phyloP scores from a whole-genome alignment of 2,329 filamentous ascomycete species.

The Aspergillus oerlinghausenensis region DNA sequence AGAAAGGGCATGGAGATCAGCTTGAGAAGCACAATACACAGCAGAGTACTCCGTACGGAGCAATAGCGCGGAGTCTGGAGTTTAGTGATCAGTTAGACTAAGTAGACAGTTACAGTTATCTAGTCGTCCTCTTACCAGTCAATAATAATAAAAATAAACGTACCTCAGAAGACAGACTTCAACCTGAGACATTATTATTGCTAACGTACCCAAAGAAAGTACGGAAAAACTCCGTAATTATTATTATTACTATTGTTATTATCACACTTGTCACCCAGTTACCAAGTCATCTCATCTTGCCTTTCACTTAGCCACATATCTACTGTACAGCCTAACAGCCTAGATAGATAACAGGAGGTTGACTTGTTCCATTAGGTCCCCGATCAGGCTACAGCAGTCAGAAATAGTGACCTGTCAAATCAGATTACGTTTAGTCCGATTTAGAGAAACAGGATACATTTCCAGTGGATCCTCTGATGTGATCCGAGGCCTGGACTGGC shows the following conservation, averaged over 20 bases:
- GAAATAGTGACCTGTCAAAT: slow-evolving; percentile 11
- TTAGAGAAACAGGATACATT: neutral
- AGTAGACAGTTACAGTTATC: too few species aligned
- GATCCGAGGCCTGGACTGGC: slow-evolving; percentile 13
- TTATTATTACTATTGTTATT: too few species aligned
- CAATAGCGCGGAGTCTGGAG: neutral
- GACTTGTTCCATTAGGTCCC: neutral
- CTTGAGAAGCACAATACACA: neutral
- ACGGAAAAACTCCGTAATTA: neutral
- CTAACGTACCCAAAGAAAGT: too few species aligned
- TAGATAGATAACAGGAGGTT: neutral
- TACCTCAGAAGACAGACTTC: too few species aligned
- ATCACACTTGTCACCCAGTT: too few species aligned
- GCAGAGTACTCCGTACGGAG: neutral
- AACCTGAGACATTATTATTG: neutral
- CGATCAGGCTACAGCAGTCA: neutral
- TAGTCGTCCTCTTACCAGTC: neutral
- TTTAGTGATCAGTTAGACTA: neutral
- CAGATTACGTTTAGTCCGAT: neutral
- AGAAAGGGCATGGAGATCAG: neutral
- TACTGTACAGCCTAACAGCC: too few species aligned
- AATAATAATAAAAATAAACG: neutral
- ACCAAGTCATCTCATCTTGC: too few species aligned
- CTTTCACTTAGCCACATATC: too few species aligned
- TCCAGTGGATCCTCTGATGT: slow-evolving; percentile 8